Conservation (phyloP, 1,284 basidiomycete species). For the Sanghuangporus baumii region DNA sequence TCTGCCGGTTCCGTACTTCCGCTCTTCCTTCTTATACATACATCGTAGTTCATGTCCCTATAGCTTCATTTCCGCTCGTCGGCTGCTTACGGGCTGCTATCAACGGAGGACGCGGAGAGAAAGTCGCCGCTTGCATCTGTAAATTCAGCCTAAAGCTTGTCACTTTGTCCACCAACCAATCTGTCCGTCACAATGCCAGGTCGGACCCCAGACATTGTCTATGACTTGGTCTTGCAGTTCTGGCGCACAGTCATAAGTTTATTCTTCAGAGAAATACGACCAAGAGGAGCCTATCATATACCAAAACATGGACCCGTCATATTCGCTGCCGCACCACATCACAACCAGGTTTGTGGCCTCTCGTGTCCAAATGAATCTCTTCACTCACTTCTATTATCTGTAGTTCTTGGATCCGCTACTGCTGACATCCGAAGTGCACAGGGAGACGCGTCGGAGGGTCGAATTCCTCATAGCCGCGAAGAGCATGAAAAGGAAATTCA, state of each 20-base stretch:
- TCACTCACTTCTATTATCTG: background rate
- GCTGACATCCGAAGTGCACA: conserved; percentile 81
- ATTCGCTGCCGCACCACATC: conserved; percentile 95
- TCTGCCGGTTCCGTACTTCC: background rate
- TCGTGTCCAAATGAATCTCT: conserved; percentile 5
- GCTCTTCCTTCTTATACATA: background rate
- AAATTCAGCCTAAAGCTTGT: background rate
- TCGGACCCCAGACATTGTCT: conserved; percentile 32
- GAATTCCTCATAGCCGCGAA: conserved; percentile 93
- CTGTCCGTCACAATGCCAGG: conserved; percentile 15
- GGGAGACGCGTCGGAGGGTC: conserved; percentile 80
- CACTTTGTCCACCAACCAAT: background rate
- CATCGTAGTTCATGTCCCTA: background rate
- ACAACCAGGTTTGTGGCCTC: conserved; percentile 71
- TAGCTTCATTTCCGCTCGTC: background rate
- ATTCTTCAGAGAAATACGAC: conserved; percentile 96
- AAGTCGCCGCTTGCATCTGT: background rate
- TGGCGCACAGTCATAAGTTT: conserved; percentile 88
- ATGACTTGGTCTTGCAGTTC: conserved; percentile 66
- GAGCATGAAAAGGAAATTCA: conserved; percentile 75
- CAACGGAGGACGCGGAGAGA: background rate
- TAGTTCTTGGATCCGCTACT: conserved; percentile 96
- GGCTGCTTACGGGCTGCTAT: background rate
- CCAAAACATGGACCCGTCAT: conserved; percentile 91
- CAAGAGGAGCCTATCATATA: conserved; percentile 93